Base-by-base conservation (phyloP, 139 green algal genomes). In the Chlorella sorokiniana region DNA sequence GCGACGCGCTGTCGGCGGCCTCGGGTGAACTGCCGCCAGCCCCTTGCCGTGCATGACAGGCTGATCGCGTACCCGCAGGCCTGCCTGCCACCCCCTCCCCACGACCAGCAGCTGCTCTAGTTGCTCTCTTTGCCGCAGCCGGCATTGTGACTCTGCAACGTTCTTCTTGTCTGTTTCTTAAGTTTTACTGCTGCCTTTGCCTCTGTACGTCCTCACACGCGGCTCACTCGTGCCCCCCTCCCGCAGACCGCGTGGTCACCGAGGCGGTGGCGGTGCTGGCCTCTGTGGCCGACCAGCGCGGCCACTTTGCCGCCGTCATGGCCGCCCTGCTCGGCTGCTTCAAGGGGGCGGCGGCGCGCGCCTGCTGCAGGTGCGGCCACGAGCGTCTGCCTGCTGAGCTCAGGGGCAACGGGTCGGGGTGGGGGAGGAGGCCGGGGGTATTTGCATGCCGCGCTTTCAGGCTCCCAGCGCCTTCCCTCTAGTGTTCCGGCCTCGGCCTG, bases 191-290 rank as follows among this genome's bases (percentile, higher is more conserved):
- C n/a, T n/a, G n/a, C n/a, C n/a, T n/a, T n/a, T n/a, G n/a, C n/a
- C n/a, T n/a, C n/a, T n/a, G n/a, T n/a, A n/a, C n/a, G n/a, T n/a
- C n/a, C n/a, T n/a, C n/a, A n/a, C n/a, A n/a, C n/a, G n/a, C n/a
- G n/a, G n/a, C n/a, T n/a, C n/a, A n/a, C n/a, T n/a, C n/a, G n/a
- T n/a, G n/a, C n/a, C 5, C 40, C 69, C 14, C 20, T 0, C 35
- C 54, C 4, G 25, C 85, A 56, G 91, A 93, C 68, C 59, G 86
- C 0, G 89, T 94, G 37, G 92, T 93, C 52, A 52, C 91, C 29
- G 83, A 93, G 76, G 78, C 86, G 5, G 69, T 91, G 1, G 52
- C 70, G 7, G 89, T 92, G 38, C 80, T 88, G 76, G 82, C 77
- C 3, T 62, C 48, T 18, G 48, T 82, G 63, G 76, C 76, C 10